Base-by-base conservation (phyloP, 228 moss, liverwort and hornwort species). In the Sphagnum magellanicum region DNA sequence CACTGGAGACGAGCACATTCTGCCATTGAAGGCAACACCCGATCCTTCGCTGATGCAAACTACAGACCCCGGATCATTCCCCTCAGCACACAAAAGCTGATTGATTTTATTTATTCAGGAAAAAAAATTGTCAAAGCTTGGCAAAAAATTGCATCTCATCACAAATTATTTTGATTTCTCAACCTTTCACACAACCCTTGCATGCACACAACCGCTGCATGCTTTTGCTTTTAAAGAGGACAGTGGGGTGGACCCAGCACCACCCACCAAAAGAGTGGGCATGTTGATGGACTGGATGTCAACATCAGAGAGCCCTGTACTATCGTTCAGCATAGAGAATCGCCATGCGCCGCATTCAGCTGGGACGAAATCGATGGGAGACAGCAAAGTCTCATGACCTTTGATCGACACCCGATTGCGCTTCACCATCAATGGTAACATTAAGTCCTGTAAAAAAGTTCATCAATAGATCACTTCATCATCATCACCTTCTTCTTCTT, bases 271-370 rank as follows among this genome's bases (percentile, higher is more conserved):
- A 72, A 96, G 83, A 70, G 88, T 81, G 15, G 95, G 88, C 67
- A 79, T 76, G 51, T 82, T 65, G 62, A 92, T 87, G 46, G 55
- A 63, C 73, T 66, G 68, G 67, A 92, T 61, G 16, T 92, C 86
- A 49, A 63, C 68, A 8, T 91, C 95, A 60, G 79, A 87, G 5
- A 96, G 90, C 5, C 95, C 92, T 72, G 79, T 70, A 49, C 50
- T 64, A 59, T 96, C 95, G 73, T 96, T 96, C 6, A 96, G 83
- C 91, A 96, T 92, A 70, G 91, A 84, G 73, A 96, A 83, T 6
- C 95, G 89, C 89, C 89, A 92, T n/a, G 95, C 80, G 5, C 92
- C 91, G 82, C 91, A 96, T 60, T 75, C 59, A 60, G 91, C 89
- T 52, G 95, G 88, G 15, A 96, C 95, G 15, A 71, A 96, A 70